Conservation (phyloP, 208 protist genomes). For the Leishmania braziliensis region DNA sequence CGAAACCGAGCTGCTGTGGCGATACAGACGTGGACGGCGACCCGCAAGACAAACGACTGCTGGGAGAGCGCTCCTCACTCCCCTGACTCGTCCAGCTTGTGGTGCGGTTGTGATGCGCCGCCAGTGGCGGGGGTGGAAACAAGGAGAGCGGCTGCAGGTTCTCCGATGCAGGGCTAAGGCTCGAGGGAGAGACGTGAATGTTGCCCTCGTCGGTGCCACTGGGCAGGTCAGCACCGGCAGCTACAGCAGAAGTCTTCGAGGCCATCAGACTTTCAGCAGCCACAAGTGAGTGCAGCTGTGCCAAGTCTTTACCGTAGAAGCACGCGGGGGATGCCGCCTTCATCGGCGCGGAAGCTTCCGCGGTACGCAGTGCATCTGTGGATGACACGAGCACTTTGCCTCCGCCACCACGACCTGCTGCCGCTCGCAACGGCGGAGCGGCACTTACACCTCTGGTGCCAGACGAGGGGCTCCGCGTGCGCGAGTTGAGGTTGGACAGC, state of each 20-base stretch:
- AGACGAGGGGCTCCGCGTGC: not conserved
- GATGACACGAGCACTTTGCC: not conserved
- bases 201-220: not conserved
- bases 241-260: not conserved
- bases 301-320: slow-evolving; percentile 8
- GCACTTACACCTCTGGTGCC: not conserved
- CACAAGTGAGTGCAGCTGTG: slow-evolving; percentile 1
- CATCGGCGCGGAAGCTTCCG: not conserved
- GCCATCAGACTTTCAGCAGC: not conserved
- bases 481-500: not conserved
- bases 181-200: slow-evolving; percentile 3
- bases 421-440: not conserved
- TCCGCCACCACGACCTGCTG: not conserved
- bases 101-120: slow-evolving; percentile 12
- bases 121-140: not conserved
- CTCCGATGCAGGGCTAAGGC: slow-evolving; percentile 6
- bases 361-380: not conserved
- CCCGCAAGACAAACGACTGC: slow-evolving; percentile 28
- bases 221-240: not conserved
- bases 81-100: slow-evolving; percentile 21
- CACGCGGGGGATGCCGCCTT: slow-evolving; percentile 2
- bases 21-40: slow-evolving; percentile 21
- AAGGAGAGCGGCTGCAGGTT: slow-evolving; percentile 21
- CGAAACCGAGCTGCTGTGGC: slow-evolving; percentile 15
- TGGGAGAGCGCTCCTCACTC: slow-evolving; percentile 17